Base-by-base conservation (phyloP, 768 basidiomycete species). In the Cyathus striatus region DNA sequence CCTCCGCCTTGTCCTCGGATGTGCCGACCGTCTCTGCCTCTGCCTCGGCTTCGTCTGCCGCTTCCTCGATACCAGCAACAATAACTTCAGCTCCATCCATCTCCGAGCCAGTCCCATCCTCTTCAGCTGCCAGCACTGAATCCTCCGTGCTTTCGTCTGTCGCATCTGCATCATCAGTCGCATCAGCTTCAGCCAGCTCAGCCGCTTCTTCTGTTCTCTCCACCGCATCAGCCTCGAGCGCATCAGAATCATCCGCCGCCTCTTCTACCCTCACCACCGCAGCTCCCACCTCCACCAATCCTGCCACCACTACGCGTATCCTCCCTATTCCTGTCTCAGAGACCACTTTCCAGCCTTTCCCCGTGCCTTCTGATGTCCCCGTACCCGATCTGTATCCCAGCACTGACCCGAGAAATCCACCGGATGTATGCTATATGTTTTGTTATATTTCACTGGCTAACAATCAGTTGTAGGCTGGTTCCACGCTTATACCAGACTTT, bases 321-420 rank as follows among this genome's bases (percentile, higher is more conserved):
- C 18, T 32, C 16, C 34, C 12, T 7, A 23, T 33, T 22, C 39
- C 49, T 23, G 40, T 35, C n/a, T 46, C 49, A 20, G n/a, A n/a
- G n/a, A 45, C 53, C 41, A 49, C 70, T 1, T 84, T 86, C 67
- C 61, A 71, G 10, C 73, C 81, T 3, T 83, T 75, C 66, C 81
- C 84, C 1, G 68, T 75, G 12, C 81, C 85, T 13, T 73, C 77
- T 1, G 72, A 78, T 42, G 50, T 63, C 0, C 70, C 85, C 5
- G 60, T 78, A 39, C 68, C 76, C 0, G 72, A 72, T 6, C 58
- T 76, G 4, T 85, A 75, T 54, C 76, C 78, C 7, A 60, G 64
- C 7, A 70, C 72, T 3, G 73, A 81, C 46, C 84, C 83, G 1
- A 61, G 61, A 16, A 60, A 63, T 22, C 84, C 84, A 2, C 85